Evolutionary conservation across 331 rosid genomes (phyloP).

Genomic region (Quercus phellos): DNA sequence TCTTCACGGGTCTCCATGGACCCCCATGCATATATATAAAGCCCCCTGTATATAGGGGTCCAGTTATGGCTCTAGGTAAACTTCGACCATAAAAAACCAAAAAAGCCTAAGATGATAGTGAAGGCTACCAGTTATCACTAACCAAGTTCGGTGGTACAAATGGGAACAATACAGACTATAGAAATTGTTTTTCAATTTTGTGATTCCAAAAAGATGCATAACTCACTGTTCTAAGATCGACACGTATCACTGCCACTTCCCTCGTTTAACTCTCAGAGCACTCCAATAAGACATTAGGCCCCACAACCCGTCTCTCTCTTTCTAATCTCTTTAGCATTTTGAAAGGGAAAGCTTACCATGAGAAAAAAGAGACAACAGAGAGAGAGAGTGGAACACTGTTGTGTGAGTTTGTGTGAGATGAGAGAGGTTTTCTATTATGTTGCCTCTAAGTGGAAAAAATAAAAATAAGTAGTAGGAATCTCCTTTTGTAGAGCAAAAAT

Average conservation of each 20-base stretch:
- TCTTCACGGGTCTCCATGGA: no score
- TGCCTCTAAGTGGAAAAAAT: neutral
- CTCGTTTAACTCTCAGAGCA: neutral
- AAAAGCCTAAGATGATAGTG: neutral
- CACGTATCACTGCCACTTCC: constrained; percentile 4
- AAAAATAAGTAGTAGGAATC: neutral
- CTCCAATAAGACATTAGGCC: neutral
- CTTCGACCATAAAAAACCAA: neutral
- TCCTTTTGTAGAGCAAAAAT: no score
- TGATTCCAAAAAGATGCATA: neutral
- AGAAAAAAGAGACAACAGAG: neutral
- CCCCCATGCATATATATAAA: no score
- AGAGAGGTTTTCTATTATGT: no score
- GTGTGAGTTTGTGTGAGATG: neutral
- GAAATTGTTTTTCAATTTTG: neutral
- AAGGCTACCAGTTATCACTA: neutral
- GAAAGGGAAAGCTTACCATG: neutral
- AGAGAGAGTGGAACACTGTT: neutral
- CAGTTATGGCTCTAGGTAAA: no score
- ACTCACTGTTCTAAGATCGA: neutral
- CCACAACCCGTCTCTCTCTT: neutral
- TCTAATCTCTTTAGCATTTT: no score
- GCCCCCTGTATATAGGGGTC: no score
- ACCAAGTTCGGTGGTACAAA: neutral
- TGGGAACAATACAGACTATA: neutral